Evolutionary conservation across 805 yeast genomes (phyloP), one percentile per base, ranked within the genome.

Genomic region (Vanderwaltozyma verrucispora): DNA sequence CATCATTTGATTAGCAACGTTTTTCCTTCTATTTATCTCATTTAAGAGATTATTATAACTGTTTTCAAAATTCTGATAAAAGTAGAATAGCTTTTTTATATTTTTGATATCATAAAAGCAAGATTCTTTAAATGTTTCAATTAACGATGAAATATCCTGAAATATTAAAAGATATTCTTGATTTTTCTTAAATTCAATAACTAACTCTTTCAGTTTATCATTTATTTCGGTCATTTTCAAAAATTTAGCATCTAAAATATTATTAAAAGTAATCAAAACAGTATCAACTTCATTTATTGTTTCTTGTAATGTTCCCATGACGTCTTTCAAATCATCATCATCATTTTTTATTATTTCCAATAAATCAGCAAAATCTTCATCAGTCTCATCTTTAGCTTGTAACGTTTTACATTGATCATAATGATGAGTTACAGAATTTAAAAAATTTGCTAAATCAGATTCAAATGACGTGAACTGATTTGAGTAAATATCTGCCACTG

Each of bases 391-490:
- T 1, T 56, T 50, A n/a, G 61, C 52, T 17, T 54, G 49, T n/a
- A 69, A 38, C 11, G 53, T 61, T 11, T 62, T 48, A 47, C 94
- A 82, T 52, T 83, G 86, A 56, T 87, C 96, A 49, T 77, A 85
- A 60, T 87, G 95, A 37, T 74, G 74, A 10, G 95, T 80, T 33
- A 87, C 63, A 49, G 87, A 74, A 39, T 75, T 77, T 25, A 88
- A 62, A 14, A 80, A 64, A 2, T 71, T 68, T 1, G 84, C 94
- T 58, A 85, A 67, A 37, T 81, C 92, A 40, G 69, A 67, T 37
- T 85, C 94, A 7, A 38, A 31, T 6, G 14, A 23, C 2, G n/a
- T 17, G 14, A 44, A 20, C 13, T 38, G 28, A 13, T 31, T 33
- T 2, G 50, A 47, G 28, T 38, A 36, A 3, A 40, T 47, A n/a